Evolutionary conservation across 495 filamentous ascomycete species (phyloP), one percentile per base, ranked within the genome.

Genomic region (Neurospora pannonica): DNA sequence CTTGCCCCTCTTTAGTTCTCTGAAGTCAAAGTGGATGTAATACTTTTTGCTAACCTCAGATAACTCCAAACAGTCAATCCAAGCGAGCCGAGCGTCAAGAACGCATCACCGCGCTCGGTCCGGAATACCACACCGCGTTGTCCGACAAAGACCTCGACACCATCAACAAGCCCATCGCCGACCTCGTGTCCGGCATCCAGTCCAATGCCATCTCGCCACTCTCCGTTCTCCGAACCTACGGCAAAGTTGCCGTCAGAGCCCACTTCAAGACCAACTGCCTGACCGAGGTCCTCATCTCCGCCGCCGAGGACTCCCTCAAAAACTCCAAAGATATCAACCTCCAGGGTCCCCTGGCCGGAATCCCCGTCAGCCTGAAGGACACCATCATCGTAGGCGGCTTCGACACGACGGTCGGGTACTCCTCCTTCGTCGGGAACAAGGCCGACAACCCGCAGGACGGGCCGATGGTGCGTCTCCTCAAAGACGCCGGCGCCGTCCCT

Each of bases 401-500:
- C 78, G 96, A 98, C 81, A 89, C 88, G 5, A 92, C 89, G 10
- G 92, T 98, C 2, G 96, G 94, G 2, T 98, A 94, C 79, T 92
- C 92, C 24, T 80, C 86, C 62, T 88, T 92, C 72, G 89, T 91
- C 1, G 90, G 90, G 6, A 92, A 94, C 78, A 89, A 89, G 9
- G 83, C 83, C 10, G 54, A 67, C 28, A 67, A 31, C 54, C 79
- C 2, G 79, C 87, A 4, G 67, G 94, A 98, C 86, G 94, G 95
- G 0, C 85, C 90, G 1, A 88, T 97, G 82, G 89, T 93, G 5
- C 86, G 86, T 71, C 78, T 98, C 19, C 84, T 98, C 38, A 97
- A 97, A 78, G 94, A 97, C 82, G 94, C 94, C n/a, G 92, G 93
- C n/a, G 96, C 96, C 5, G 87, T 99, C 1, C 96, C 96, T 1